Evolutionary conservation across 257 asterid genomes (phyloP), one percentile per base, ranked within the genome.

Genomic region (Verbascum thapsus): DNA sequence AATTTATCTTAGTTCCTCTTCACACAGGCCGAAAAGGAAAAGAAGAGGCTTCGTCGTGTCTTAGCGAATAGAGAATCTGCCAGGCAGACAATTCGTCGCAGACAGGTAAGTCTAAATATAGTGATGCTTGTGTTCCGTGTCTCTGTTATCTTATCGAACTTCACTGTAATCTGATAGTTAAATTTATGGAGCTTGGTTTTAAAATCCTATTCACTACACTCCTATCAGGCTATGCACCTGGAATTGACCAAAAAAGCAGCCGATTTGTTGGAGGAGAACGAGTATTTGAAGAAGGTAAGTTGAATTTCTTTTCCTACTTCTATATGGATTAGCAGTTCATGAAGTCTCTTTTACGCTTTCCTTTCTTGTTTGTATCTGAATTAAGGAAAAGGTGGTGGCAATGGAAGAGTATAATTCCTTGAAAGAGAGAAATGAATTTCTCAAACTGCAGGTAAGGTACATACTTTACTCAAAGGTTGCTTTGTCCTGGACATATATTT

Each of bases 1-100:
- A 3, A 13, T 7, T 34, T 32, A 38, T 26, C 22, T 58, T 53
- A 43, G 42, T 42, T 8, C 22, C 43, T 43, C 42, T 45, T 32
- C 42, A 38, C 55, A 50, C 66, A 85, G 94, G 83, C 49, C 54
- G 85, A 76, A 7, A 82, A 63, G 58, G 85, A 79, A 54, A 72
- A 73, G 32, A 61, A 53, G 35, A 49, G 76, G 69, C 3, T 66
- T 10, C 71, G 74, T 16, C 79, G 83, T 7, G 67, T 76, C 8
- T 53, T 79, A 34, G 85, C 88, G 49, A 82, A 82, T 26, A 79
- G 88, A 69, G 85, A 79, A 37, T 79, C 85, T 1, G 88, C 85
- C 3, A 66, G 83, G 77, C 79, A 74, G 58, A 79, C 88, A 8
- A 82, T 82, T 50, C 78, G 79, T 7, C 85, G 84, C 8, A 76